Evolutionary conservation across 768 basidiomycete species (phyloP), one percentile per base, ranked within the genome.

Genomic region (Scleroderma bovista): DNA sequence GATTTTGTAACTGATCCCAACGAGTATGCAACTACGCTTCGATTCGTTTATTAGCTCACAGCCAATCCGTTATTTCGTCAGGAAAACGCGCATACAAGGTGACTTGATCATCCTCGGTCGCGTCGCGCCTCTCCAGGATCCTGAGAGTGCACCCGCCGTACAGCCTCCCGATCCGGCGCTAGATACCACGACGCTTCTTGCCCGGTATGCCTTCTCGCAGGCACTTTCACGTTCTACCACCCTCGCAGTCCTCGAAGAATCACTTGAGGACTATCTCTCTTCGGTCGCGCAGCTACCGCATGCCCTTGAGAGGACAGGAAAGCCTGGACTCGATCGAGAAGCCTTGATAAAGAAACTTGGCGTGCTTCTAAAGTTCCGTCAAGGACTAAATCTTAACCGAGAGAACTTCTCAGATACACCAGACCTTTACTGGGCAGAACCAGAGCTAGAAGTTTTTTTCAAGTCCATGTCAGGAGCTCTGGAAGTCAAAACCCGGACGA

Each of bases 401-500:
- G 87, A 92, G 62, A 94, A 92, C 59, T 90, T 93, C 60, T 83
- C 83, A 42, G 93, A 94, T 60, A 83, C 84, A 1, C 91, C 89
- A 0, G 88, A 96, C 66, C 86, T 97, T 57, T 93, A 96, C 64
- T 98, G 95, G 94, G 77, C 86, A 16, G 91, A 96, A 62, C 91
- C 93, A 1, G 88, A 85, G 53, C 75, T 97, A 6, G 94, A 97
- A 72, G 86, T 76, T 16, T 84, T 87, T 62, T 97, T 97, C 69
- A 86, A 89, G 57, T 84, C 86, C 2, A 72, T 98, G 60, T 90
- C 83, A 51, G 72, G 80, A 34, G 92, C 95, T 6, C 74, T 98
- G 22, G 95, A 98, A 62, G 84, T 97, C 56, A 86, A 83, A 59
- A 73, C 81, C 23, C 79, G 95, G 17, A 88, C 90, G 2, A 77